Evolutionary conservation across 768 basidiomycete genomes (phyloP).

Genomic region (Boletellus emodensis): DNA sequence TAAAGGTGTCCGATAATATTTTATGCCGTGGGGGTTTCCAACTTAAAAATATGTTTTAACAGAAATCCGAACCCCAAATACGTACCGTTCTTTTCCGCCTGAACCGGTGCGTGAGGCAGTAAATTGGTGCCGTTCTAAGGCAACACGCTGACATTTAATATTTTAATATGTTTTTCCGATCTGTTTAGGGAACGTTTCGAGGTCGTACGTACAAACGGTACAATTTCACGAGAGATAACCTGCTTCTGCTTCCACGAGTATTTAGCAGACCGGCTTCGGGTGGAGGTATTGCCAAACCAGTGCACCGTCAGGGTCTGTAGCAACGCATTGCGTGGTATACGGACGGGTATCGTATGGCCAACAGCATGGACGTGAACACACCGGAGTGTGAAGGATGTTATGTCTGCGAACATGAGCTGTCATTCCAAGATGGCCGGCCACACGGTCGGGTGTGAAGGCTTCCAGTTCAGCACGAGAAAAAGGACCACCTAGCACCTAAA

Average conservation of each 20-base stretch:
- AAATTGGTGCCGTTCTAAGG: background rate
- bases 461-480: slow-evolving; percentile 3
- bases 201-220: slow-evolving; percentile 5
- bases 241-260: slow-evolving; percentile 4
- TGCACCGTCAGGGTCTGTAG: background rate
- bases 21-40: background rate
- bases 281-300: slow-evolving; percentile 5
- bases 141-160: background rate
- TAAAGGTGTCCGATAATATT: slow-evolving; percentile 4
- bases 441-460: background rate
- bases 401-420: slow-evolving; percentile 4
- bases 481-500: slow-evolving; percentile 13
- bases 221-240: background rate
- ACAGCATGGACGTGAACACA: slow-evolving; percentile 4
- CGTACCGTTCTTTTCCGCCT: background rate
- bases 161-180: slow-evolving; percentile 2
- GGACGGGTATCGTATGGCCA: background rate
- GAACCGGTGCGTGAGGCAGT: background rate
- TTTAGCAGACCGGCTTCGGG: background rate
- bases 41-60: too few species aligned
- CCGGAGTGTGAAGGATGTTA: slow-evolving; percentile 4
- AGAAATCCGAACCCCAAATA: background rate
- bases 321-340: background rate
- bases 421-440: slow-evolving; percentile 1
- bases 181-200: background rate